These are phyloP conservation scores for Hypholoma sublateritium DNA, from an alignment of 768 basidiomycete species.

Conservation along the genomic window DNA sequence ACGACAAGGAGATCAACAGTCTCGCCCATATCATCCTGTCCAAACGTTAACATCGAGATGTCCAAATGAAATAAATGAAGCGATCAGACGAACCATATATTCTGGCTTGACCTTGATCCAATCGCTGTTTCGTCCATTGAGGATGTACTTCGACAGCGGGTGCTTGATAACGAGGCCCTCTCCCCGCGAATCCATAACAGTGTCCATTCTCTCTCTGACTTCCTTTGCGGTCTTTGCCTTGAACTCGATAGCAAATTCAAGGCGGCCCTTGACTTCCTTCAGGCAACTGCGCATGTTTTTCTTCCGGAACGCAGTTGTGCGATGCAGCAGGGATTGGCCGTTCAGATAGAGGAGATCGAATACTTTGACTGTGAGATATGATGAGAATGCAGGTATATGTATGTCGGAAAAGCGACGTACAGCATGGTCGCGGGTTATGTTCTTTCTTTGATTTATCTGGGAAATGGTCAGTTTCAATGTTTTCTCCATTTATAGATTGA, in stretches of 20 bases:
- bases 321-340: slow-evolving; percentile 73
- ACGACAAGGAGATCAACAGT: slow-evolving; percentile 91
- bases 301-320: slow-evolving; percentile 75
- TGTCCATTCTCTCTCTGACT: slow-evolving; percentile 76
- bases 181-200: slow-evolving; percentile 80
- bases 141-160: slow-evolving; percentile 71
- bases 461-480: background rate
- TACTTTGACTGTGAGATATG: slow-evolving; percentile 74
- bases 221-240: slow-evolving; percentile 81
- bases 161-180: slow-evolving; percentile 95
- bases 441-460: slow-evolving; percentile 72
- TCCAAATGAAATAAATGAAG: background rate
- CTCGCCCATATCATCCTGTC: slow-evolving; percentile 87
- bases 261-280: slow-evolving; percentile 67
- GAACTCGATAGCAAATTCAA: slow-evolving; percentile 76
- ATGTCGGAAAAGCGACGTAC: slow-evolving; percentile 43
- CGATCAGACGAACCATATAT: slow-evolving; percentile 79
- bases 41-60: background rate
- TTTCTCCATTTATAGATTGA: background rate
- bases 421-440: slow-evolving; percentile 84
- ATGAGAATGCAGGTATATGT: background rate
- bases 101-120: slow-evolving; percentile 97
- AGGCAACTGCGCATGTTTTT: slow-evolving; percentile 71
- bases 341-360: slow-evolving; percentile 94
- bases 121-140: slow-evolving; percentile 86